Percentiles rank a stretch among this genome's conserved stretches.
phyloP scores from a whole-genome alignment of 2,329 filamentous ascomycete genomes.

The Aspergillus flavus region DNA sequence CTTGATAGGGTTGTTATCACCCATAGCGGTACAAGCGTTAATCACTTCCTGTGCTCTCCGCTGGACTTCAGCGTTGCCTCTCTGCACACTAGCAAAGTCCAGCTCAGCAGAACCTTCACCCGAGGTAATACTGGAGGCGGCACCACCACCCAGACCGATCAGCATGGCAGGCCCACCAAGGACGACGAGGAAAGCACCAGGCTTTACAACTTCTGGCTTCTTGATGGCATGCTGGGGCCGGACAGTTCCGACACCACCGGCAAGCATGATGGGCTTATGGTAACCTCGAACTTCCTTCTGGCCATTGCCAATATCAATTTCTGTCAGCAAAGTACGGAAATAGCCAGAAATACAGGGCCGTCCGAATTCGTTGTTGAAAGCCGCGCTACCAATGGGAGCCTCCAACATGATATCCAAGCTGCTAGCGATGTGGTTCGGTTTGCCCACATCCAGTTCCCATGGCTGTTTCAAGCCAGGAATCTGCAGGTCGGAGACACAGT shows the following conservation, averaged over 20 bases:
- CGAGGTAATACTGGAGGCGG: conserved; percentile 86
- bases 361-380: conserved; percentile 98
- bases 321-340: conserved; percentile 84
- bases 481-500: conserved; percentile 90
- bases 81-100: conserved; percentile 95
- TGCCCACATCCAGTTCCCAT: conserved; percentile 91
- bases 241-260: conserved; percentile 90
- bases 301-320: conserved; percentile 62
- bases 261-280: conserved; percentile 98
- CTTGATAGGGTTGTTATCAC: conserved; percentile 82
- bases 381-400: conserved; percentile 89
- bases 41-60: conserved; percentile 97
- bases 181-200: conserved; percentile 89
- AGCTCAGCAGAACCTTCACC: conserved; percentile 87
- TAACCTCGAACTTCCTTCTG: conserved; percentile 80
- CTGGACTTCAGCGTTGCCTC: conserved; percentile 96
- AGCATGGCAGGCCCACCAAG: conserved; percentile 96
- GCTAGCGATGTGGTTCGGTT: conserved; percentile 88
- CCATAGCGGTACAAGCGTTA: conserved; percentile 85
- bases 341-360: conserved; percentile 85
- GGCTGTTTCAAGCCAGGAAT: conserved; percentile 81
- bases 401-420: conserved; percentile 97
- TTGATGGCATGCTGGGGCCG: conserved; percentile 90
- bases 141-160: conserved; percentile 92
- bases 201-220: conserved; percentile 72